phyloP scores from a whole-genome alignment of 2,329 filamentous ascomycete species.

The Amesomyces nigricolor region DNA sequence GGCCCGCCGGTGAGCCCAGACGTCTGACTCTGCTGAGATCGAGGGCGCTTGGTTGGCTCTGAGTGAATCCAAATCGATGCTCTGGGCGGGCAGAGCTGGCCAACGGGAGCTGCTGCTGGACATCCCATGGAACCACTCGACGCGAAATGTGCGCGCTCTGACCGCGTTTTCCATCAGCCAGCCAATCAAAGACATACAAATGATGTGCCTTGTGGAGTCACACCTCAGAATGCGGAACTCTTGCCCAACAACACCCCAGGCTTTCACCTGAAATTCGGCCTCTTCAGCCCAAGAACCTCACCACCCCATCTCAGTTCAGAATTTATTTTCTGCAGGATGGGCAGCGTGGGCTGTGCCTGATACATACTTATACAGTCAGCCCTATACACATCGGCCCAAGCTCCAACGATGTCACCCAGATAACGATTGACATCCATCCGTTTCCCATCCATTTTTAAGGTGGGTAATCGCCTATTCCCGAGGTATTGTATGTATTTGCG shows the following conservation, averaged over 20 bases:
- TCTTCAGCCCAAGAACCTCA: not conserved
- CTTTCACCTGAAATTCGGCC: not conserved
- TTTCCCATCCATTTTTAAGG: too few relatives aligned
- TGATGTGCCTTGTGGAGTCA: too few relatives aligned
- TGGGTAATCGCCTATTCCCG: too few relatives aligned
- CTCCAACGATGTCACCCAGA: too few relatives aligned
- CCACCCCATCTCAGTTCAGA: slow-evolving; percentile 12
- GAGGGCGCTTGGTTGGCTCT: slow-evolving; percentile 17
- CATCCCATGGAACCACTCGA: slow-evolving; percentile 18
- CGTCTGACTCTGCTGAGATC: slow-evolving; percentile 15
- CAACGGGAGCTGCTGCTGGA: slow-evolving; percentile 20
- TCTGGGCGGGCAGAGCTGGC: slow-evolving; percentile 11
- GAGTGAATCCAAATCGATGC: slow-evolving; percentile 14
- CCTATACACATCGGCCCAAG: too few relatives aligned
- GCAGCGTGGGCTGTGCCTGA: slow-evolving; percentile 1
- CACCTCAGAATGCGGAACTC: not conserved
- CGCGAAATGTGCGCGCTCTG: slow-evolving; percentile 22
- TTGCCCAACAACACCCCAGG: not conserved
- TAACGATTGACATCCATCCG: not conserved
- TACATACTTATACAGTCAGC: not conserved
- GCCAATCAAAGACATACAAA: slow-evolving; percentile 18
- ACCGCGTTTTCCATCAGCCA: slow-evolving; percentile 11
- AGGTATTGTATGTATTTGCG: too few relatives aligned
- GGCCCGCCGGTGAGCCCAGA: slow-evolving; percentile 6
- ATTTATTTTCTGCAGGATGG: not conserved